Evolutionary conservation across 2,329 filamentous ascomycete species (phyloP).

Genomic region (Clarireedia paspali): DNA sequence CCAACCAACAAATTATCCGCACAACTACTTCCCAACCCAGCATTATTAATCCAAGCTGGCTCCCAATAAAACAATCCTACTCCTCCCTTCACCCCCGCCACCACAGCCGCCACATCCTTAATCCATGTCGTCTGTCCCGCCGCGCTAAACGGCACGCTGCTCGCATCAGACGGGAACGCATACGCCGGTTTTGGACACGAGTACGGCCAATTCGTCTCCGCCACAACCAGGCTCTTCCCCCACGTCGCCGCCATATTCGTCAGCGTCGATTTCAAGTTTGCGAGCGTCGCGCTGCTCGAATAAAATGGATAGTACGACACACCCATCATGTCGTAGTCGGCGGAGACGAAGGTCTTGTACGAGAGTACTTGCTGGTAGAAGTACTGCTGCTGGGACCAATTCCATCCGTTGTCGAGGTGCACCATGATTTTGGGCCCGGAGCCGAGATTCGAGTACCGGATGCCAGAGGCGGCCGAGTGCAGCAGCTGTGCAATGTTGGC

Average conservation of each 20-base stretch:
- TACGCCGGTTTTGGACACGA: slow-evolving; percentile 51
- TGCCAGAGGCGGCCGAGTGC: slow-evolving; percentile 53
- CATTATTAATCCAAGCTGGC: slow-evolving; percentile 62
- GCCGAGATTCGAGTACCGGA: slow-evolving; percentile 53
- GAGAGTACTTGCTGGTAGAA: slow-evolving; percentile 53
- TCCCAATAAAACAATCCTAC: slow-evolving; percentile 67
- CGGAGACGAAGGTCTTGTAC: slow-evolving; percentile 39
- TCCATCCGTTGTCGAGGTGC: slow-evolving; percentile 70
- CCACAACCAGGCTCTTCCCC: slow-evolving; percentile 60
- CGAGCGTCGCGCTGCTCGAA: slow-evolving; percentile 48
- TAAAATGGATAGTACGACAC: slow-evolving; percentile 72
- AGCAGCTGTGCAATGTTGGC: slow-evolving; percentile 57
- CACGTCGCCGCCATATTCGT: slow-evolving; percentile 52
- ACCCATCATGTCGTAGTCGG: slow-evolving; percentile 64
- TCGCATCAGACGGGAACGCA: slow-evolving; percentile 52
- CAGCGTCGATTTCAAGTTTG: slow-evolving; percentile 46
- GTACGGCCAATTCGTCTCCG: slow-evolving; percentile 64
- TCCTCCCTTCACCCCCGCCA: slow-evolving; percentile 45
- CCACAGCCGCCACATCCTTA: slow-evolving; percentile 47
- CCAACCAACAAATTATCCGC: slow-evolving; percentile 55
- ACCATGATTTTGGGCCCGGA: slow-evolving; percentile 63
- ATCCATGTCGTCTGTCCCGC: slow-evolving; percentile 58
- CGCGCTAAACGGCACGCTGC: slow-evolving; percentile 51
- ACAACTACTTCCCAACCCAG: slow-evolving; percentile 56
- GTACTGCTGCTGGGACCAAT: slow-evolving; percentile 53